phyloP scores from a whole-genome alignment of 2,329 filamentous ascomycete species.

The Byssochlamys sp. region DNA sequence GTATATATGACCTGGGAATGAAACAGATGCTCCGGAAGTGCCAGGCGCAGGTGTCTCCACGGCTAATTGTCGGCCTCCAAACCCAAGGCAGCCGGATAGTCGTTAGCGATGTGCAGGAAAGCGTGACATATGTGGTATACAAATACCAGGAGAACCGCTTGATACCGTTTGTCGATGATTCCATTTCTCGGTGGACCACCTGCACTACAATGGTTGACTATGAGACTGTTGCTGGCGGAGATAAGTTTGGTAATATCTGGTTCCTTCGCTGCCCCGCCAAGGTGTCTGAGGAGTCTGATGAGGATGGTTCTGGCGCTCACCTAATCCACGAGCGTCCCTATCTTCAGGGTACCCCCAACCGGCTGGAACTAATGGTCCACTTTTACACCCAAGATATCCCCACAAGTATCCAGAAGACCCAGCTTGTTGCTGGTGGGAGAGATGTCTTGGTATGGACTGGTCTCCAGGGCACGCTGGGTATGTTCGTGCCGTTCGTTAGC shows the following conservation, averaged over 20 bases:
- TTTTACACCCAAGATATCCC: slow-evolving; percentile 88
- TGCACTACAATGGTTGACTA: slow-evolving; percentile 93
- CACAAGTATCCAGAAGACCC: slow-evolving; percentile 78
- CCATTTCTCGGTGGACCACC: slow-evolving; percentile 79
- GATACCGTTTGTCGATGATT: slow-evolving; percentile 88
- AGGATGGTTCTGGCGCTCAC: slow-evolving; percentile 80
- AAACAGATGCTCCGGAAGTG: slow-evolving; percentile 85
- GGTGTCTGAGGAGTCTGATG: slow-evolving; percentile 79
- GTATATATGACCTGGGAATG: slow-evolving; percentile 88
- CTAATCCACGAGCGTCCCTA: slow-evolving; percentile 85
- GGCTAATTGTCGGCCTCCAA: slow-evolving; percentile 78
- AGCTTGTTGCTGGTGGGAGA: slow-evolving; percentile 79
- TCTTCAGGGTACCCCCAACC: slow-evolving; percentile 77
- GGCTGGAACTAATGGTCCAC: slow-evolving; percentile 75
- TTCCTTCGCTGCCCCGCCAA: slow-evolving; percentile 79
- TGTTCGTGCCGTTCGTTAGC: slow-evolving; percentile 80
- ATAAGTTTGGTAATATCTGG: slow-evolving; percentile 97
- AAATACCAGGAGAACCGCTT: slow-evolving; percentile 84
- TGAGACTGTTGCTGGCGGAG: slow-evolving; percentile 84
- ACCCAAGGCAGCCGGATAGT: slow-evolving; percentile 86
- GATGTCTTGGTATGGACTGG: slow-evolving; percentile 90
- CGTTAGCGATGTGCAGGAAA: slow-evolving; percentile 85
- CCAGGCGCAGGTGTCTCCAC: slow-evolving; percentile 67
- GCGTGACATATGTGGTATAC: slow-evolving; percentile 84
- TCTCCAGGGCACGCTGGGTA: slow-evolving; percentile 85